phyloP scores from a whole-genome alignment of 2,329 filamentous ascomycete species.

The Diaporthe sp. region DNA sequence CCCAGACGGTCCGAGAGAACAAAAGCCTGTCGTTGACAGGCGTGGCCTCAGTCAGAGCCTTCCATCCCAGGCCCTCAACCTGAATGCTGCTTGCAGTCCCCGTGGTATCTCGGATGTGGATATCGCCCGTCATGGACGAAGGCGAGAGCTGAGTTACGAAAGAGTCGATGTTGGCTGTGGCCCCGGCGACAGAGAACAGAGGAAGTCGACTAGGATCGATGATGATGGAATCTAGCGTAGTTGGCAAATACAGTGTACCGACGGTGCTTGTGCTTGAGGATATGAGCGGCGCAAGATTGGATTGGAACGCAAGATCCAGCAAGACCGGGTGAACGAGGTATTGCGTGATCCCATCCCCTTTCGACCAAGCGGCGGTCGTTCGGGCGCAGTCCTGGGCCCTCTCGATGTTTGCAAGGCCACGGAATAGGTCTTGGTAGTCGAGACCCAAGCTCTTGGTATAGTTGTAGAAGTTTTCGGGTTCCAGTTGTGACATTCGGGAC shows the following conservation, averaged over 20 bases:
- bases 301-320: constrained; percentile 23
- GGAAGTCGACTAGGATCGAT: neutral
- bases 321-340: constrained; percentile 16
- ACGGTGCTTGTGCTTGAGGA: neutral
- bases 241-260: neutral
- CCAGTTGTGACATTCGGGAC: neutral
- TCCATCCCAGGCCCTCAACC: constrained; percentile 27
- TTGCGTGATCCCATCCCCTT: neutral
- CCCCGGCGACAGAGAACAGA: neutral
- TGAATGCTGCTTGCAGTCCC: constrained; percentile 9
- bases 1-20: constrained; percentile 23
- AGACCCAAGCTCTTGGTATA: constrained; percentile 20
- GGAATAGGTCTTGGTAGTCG: constrained; percentile 26
- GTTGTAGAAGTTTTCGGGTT: constrained; percentile 29
- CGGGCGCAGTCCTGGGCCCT: neutral
- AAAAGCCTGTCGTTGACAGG: constrained; percentile 27
- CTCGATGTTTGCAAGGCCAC: neutral
- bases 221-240: neutral
- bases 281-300: constrained; percentile 4
- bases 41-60: constrained; percentile 21
- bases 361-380: neutral
- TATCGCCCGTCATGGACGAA: neutral
- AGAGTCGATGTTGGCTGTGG: neutral
- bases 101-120: neutral
- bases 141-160: neutral